Conservation (phyloP, 495 filamentous ascomycete species). For the Penicillium roqueforti region DNA sequence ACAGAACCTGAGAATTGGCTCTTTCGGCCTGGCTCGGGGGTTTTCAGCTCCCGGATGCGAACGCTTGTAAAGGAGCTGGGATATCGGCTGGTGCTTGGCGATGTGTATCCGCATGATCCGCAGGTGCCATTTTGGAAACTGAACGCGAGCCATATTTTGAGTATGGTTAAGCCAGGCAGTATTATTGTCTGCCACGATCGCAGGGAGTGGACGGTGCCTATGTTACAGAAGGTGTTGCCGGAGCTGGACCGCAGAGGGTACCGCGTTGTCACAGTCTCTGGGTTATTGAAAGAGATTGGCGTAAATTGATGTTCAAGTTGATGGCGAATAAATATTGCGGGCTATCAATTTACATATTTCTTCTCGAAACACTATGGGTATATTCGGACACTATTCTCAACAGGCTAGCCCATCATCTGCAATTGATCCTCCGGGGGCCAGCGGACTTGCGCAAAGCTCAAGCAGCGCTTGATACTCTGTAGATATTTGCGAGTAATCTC, state of each 20-base stretch:
- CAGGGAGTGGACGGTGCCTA: slow-evolving; percentile 70
- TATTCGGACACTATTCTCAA: slow-evolving; percentile 7
- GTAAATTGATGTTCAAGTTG: background rate
- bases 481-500: slow-evolving; percentile 92
- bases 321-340: background rate
- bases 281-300: slow-evolving; percentile 45
- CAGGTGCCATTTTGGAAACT: slow-evolving; percentile 62
- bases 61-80: slow-evolving; percentile 50
- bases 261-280: slow-evolving; percentile 60
- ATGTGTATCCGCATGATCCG: slow-evolving; percentile 83
- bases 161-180: slow-evolving; percentile 69
- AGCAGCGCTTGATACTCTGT: slow-evolving; percentile 94
- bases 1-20: slow-evolving; percentile 46
- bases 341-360: background rate
- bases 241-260: slow-evolving; percentile 66
- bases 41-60: slow-evolving; percentile 68
- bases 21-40: slow-evolving; percentile 77
- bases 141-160: slow-evolving; percentile 76
- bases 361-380: slow-evolving; percentile 13
- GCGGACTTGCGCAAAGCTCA: slow-evolving; percentile 93
- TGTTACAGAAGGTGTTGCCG: slow-evolving; percentile 66
- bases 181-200: slow-evolving; percentile 83
- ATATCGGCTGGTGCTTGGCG: slow-evolving; percentile 68
- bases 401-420: slow-evolving; percentile 86
- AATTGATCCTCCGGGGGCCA: slow-evolving; percentile 92